Conservation (phyloP, 441 rosid genomes). For the California macrophylla region DNA sequence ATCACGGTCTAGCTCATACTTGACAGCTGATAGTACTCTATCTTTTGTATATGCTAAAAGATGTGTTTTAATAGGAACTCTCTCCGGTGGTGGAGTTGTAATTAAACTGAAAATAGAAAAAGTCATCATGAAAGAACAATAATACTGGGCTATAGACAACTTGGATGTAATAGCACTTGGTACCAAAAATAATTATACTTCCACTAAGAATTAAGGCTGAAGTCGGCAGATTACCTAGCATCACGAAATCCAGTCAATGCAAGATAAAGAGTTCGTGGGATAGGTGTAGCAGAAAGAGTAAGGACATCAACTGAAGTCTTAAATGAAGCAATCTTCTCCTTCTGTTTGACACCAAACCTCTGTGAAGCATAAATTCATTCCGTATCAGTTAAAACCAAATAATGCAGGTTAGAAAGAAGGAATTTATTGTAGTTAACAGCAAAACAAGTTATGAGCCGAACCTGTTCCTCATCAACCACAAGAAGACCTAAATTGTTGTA, state of each 20-base stretch:
- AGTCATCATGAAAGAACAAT: slow-evolving; percentile 10
- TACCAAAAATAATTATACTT: slow-evolving; percentile 12
- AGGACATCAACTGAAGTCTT: slow-evolving; percentile 95
- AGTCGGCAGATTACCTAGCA: slow-evolving; percentile 58
- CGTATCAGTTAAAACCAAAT: slow-evolving; percentile 18
- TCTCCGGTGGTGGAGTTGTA: slow-evolving; percentile 94
- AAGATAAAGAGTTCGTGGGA: slow-evolving; percentile 91
- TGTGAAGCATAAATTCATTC: slow-evolving; percentile 30
- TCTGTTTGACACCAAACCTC: slow-evolving; percentile 98
- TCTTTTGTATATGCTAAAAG: slow-evolving; percentile 58
- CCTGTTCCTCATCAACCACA: slow-evolving; percentile 99
- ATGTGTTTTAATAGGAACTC: slow-evolving; percentile 90
- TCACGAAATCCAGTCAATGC: slow-evolving; percentile 97
- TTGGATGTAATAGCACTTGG: neutral
- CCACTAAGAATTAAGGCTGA: neutral
- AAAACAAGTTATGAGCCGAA: slow-evolving; percentile 25
- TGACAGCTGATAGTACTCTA: slow-evolving; percentile 57
- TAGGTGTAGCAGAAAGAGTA: slow-evolving; percentile 95
- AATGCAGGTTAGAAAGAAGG: slow-evolving; percentile 14
- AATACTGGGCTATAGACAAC: slow-evolving; percentile 7
- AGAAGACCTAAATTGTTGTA: slow-evolving; percentile 91
- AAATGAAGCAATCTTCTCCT: slow-evolving; percentile 92
- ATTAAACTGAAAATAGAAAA: slow-evolving; percentile 55
- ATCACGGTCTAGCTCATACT: slow-evolving; percentile 71
- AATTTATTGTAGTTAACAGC: slow-evolving; percentile 14